Base-by-base conservation (phyloP, 139 green algal species). In the Limnomonas spitsbergensis region DNA sequence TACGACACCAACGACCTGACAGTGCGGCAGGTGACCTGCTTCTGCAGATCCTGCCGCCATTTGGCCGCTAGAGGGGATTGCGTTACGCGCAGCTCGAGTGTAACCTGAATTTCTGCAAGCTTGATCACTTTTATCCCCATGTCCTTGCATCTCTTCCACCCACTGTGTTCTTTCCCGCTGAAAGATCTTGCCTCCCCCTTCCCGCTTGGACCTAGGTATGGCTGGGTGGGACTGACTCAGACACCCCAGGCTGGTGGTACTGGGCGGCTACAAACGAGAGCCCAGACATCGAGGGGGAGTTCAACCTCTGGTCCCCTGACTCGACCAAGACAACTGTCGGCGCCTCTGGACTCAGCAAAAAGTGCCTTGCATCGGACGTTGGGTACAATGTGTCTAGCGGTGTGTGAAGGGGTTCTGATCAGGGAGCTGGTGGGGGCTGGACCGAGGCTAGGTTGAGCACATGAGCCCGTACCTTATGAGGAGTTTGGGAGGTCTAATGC, bases 181-280 rank as follows among this genome's bases (percentile, higher is more conserved):
- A 29, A 61, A 29, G 47, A 29, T 61, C 47, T 61, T 14, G 20
- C 20, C 47, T 61, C 47, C 20, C 14, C 47, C 47, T 61, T 61
- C 47, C 20, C 14, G 20, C 47, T 61, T 61, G 47, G 14, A n/a
- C n/a, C n/a, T n/a, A 61, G 47, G 47, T 61, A 61, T 72, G 61
- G 61, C 9, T 72, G 7, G 61, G 61, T 34, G 27, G 6, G 6
- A 72, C 61, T 36, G 61, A 72, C 24, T 7, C 29, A 20, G 61
- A 72, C 29, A 72, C 61, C 27, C 61, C 61, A 36, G 61, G 61
- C 7, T 72, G 61, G 61, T 72, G 61, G 61, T 72, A 72, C 61
- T 72, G 61, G 61, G 61, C 61, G 29, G 27, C 26, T 7, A 72
- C 61, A 24, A 7, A 72, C 27, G 61, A 20, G 61, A 72, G 7